Conservation (phyloP, 306 rosid species). For the Glycine latifolia region DNA sequence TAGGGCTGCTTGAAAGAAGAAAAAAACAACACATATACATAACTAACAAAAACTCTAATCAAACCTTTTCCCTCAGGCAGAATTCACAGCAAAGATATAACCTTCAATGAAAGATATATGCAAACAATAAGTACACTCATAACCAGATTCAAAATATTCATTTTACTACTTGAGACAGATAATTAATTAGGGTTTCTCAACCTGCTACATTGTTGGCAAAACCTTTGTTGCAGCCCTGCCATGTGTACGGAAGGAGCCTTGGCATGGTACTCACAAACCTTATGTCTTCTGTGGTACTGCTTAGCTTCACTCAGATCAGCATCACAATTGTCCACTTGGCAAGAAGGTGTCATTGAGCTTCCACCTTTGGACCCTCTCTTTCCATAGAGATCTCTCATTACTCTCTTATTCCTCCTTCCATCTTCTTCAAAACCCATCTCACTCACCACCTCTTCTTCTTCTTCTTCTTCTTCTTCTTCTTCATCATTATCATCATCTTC, state of each 20-base stretch:
- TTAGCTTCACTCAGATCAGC: conserved; percentile 72
- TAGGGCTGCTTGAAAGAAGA: conserved; percentile 20
- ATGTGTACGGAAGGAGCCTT: conserved; percentile 64
- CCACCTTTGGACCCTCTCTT: conserved; percentile 62
- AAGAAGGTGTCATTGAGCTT: conserved; percentile 53
- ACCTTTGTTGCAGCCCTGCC: conserved; percentile 69
- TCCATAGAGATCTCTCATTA: conserved; percentile 28
- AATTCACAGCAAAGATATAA: conserved; percentile 1
- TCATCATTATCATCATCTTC: conserved; percentile 43
- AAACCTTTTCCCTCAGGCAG: conserved; percentile 25
- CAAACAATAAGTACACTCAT: background rate
- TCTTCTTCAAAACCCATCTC: conserved; percentile 55
- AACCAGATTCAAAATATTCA: too few relatives aligned
- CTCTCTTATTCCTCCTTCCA: conserved; percentile 58
- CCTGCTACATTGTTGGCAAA: conserved; percentile 99
- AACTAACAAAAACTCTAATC: background rate
- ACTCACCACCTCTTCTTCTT: conserved; percentile 46
- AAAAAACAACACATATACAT: background rate
- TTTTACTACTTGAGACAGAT: conserved; percentile 11
- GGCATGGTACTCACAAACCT: conserved; percentile 85
- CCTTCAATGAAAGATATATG: background rate
- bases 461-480: conserved; percentile 45
- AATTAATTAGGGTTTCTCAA: conserved; percentile 68
- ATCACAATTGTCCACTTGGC: conserved; percentile 77
- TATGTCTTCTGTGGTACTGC: conserved; percentile 78